Conservation (phyloP, 208 protist genomes). For the Spongospora subterranea region DNA sequence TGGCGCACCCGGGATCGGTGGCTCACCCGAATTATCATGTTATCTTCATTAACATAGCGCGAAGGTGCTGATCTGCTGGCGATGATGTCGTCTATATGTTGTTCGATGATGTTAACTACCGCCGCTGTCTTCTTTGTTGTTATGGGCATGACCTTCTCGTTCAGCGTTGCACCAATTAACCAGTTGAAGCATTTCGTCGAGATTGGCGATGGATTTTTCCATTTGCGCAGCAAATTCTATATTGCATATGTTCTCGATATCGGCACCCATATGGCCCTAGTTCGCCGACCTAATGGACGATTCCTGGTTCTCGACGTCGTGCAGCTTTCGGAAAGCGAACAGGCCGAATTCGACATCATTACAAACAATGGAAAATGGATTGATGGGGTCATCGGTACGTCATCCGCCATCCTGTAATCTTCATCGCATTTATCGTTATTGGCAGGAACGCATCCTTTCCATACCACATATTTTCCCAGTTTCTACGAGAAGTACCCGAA, state of each 20-base stretch:
- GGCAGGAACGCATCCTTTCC: constrained; percentile 59
- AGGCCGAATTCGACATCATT: neutral
- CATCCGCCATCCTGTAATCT: neutral
- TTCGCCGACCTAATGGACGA: neutral
- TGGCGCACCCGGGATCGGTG: no score
- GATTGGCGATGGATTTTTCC: constrained; percentile 12
- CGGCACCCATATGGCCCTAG: constrained; percentile 55
- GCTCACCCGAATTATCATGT: no score
- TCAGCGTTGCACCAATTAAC: no score
- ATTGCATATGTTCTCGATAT: constrained; percentile 46
- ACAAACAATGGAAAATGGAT: constrained; percentile 48
- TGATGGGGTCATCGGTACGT: constrained; percentile 36
- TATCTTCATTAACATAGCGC: no score
- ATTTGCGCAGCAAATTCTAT: neutral
- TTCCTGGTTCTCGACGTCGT: constrained; percentile 61
- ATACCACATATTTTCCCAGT: constrained; percentile 30
- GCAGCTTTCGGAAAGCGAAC: neutral
- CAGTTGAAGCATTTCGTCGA: constrained; percentile 16
- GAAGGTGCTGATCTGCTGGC: no score
- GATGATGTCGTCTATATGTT: no score
- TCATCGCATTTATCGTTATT: no score
- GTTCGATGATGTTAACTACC: no score
- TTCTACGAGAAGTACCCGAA: constrained; percentile 56
- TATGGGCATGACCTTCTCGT: no score
- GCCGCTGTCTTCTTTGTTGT: no score